Base-by-base conservation (phyloP, 140 eudicot species). In the Artemisia princeps region DNA sequence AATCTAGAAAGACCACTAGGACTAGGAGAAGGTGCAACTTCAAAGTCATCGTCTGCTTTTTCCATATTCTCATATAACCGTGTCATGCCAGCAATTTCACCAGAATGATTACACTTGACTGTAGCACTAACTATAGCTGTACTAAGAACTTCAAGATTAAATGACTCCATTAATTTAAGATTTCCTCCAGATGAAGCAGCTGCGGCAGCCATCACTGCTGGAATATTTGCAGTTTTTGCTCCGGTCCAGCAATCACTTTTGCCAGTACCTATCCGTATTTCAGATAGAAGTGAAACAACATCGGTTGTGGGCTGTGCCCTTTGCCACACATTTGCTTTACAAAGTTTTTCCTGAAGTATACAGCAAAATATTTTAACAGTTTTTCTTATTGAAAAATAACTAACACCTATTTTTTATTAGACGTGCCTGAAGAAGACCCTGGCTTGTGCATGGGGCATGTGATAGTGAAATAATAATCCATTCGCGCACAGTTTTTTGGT, bases 181-280 rank as follows among this genome's bases (percentile, higher is more conserved):
- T 81, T 88, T 46, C 86, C 96, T 9, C 96, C 99, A 48, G 99
- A 94, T 33, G 99, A 95, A 30, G 96, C 96, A 12, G 99, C 99
- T 45, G 96, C 99, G 33, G 99, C 99, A 49, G 96, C 95, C 95
- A 94, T 94, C 33, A 94, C 99, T 61, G 99, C 96, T 26, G 96
- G 99, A 59, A 94, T 88, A 82, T 94, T 94, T 62, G 96, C 99
- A 20, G 95, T 79, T 84, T 85, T 89, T 74, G 87, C 79, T 44
- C 99, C 99, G 44, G 73, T 80, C 95, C 96, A 94, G 76, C 86
- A 79, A 44, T 94, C 94, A 71, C 79, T 86, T 77, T 86, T 88
- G 16, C 94, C 95, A 0, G 96, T 85, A 48, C 96, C 96, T 42
- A 94, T 94, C 53, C 96, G 80, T 74, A 94, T 88, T 79, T 94